Percentiles rank a stretch among this genome's conserved stretches.
phyloP scores from a whole-genome alignment of 148 eudicot genomes.

The Pouteria glomerata region DNA sequence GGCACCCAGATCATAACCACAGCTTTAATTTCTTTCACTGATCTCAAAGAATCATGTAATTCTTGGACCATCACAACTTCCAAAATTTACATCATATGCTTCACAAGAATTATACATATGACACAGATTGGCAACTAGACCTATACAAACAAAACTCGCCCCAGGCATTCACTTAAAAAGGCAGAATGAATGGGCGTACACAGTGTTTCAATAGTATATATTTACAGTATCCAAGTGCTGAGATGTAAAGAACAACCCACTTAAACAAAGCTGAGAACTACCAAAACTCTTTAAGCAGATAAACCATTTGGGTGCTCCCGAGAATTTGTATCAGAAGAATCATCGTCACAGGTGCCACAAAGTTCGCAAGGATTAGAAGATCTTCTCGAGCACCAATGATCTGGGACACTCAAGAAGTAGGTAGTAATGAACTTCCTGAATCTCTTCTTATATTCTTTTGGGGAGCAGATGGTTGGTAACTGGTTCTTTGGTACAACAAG shows the following conservation, averaged over 20 bases:
- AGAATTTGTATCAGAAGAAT: constrained; percentile 19
- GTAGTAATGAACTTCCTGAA: constrained; percentile 87
- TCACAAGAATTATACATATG: constrained; percentile 27
- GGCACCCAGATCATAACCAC: no score
- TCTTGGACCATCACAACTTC: constrained; percentile 7
- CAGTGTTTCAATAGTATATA: no score
- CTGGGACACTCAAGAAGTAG: constrained; percentile 77
- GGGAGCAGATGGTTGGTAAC: constrained; percentile 82
- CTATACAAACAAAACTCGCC: constrained; percentile 13
- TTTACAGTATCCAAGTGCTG: no score
- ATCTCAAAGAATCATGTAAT: constrained; percentile 3
- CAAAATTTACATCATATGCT: constrained; percentile 15
- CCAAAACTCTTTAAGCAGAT: constrained; percentile 10
- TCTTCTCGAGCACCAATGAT: constrained; percentile 82
- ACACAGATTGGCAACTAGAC: constrained; percentile 11
- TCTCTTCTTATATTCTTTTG: constrained; percentile 72
- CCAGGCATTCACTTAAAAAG: constrained; percentile 49
- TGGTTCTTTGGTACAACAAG: constrained; percentile 74
- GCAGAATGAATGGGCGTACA: constrained; percentile 44
- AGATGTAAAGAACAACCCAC: no score
- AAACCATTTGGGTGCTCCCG: constrained; percentile 23
- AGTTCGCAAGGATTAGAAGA: constrained; percentile 70
- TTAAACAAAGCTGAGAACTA: constrained; percentile 27
- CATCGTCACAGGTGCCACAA: constrained; percentile 39
- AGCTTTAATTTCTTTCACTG: constrained; percentile 1